Evolutionary conservation across 495 filamentous ascomycete species (phyloP), one percentile per base, ranked within the genome.

Genomic region (Daldinia decipiens): DNA sequence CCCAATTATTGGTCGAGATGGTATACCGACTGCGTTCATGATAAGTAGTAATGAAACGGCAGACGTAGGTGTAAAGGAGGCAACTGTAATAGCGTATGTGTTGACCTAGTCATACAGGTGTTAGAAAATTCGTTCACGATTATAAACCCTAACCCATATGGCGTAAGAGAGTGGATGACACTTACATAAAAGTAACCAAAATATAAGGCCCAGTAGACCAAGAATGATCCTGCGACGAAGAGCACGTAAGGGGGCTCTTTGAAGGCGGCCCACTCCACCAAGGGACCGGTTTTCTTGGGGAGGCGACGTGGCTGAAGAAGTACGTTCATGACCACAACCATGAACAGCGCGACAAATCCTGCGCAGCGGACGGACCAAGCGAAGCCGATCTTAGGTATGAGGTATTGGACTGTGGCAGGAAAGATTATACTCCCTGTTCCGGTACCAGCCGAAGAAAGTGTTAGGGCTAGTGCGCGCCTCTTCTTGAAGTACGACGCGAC

Each of bases 101-200:
- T 76, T 76, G 26, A 76, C 43, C 74, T 76, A 31, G 62, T 51
- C 0, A 26, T 15, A 39, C 24, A 19, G 17, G 24, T 55, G 54
- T 68, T 59, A 65, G 59, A 24, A 27, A 21, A 29, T 24, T 13
- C 5, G 29, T 52, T 2, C 7, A 43, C 19, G 31, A 38, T 47
- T 56, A 57, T 40, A 27, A 24, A 38, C 38, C 31, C 40, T 32
- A 26, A 55, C 29, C 17, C 13, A 52, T 15, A 11, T 8, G 17
- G 15, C 4, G 26, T 12, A n/a, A 12, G 50, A 12, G 50, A 61
- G 50, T n/a, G 17, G n/a, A 45, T 55, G 26, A 2, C 31, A 73
- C 82, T 79, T 58, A 83, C 82, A 63, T 82, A 84, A 53, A 84
- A 83, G 43, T 72, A 80, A 3, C 78, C 81, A 70, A 84, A 83